A percentile compares a stretch with the other conserved stretches of the same genome.
These are phyloP conservation scores for Candida insectorum DNA, from an alignment of 805 yeast species.

Conservation along the genomic window DNA sequence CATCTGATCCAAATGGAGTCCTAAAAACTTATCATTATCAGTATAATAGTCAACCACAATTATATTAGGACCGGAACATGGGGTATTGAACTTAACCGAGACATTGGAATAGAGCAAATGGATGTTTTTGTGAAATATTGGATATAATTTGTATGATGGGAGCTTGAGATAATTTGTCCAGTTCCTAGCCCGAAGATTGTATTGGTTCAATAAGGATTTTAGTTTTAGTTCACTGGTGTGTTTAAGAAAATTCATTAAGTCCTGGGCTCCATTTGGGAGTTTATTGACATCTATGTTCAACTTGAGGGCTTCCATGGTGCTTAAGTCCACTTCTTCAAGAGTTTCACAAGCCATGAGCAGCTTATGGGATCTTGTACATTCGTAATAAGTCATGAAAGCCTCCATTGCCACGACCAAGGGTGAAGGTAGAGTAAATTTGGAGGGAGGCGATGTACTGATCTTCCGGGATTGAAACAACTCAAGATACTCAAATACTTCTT, in stretches of 20 bases:
- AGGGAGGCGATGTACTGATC: constrained; percentile 83
- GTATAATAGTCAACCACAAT: constrained; percentile 83
- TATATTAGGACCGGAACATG: constrained; percentile 89
- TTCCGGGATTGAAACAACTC: constrained; percentile 45
- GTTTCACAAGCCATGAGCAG: constrained; percentile 18
- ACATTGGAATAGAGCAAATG: constrained; percentile 79
- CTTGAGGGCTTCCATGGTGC: constrained; percentile 23
- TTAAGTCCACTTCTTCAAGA: constrained; percentile 23
- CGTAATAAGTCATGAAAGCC: constrained; percentile 40
- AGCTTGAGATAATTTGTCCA: constrained; percentile 39
- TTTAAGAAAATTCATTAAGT: constrained; percentile 34
- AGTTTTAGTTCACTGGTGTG: constrained; percentile 32
- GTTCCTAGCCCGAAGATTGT: constrained; percentile 42
- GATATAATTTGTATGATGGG: constrained; percentile 38
- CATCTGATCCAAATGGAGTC: constrained; percentile 80
- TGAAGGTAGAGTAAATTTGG: constrained; percentile 67
- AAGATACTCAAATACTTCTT: constrained; percentile 34
- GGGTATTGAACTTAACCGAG: constrained; percentile 79
- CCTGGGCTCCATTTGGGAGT: constrained; percentile 37
- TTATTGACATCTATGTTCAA: constrained; percentile 21
- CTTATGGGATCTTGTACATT: constrained; percentile 17
- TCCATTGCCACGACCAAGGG: constrained; percentile 53
- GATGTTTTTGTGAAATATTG: constrained; percentile 68
- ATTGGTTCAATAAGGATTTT: constrained; percentile 51
- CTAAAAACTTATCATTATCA: constrained; percentile 86